Conservation (phyloP, 2,329 filamentous ascomycete genomes). For the Metarhizium sp. region DNA sequence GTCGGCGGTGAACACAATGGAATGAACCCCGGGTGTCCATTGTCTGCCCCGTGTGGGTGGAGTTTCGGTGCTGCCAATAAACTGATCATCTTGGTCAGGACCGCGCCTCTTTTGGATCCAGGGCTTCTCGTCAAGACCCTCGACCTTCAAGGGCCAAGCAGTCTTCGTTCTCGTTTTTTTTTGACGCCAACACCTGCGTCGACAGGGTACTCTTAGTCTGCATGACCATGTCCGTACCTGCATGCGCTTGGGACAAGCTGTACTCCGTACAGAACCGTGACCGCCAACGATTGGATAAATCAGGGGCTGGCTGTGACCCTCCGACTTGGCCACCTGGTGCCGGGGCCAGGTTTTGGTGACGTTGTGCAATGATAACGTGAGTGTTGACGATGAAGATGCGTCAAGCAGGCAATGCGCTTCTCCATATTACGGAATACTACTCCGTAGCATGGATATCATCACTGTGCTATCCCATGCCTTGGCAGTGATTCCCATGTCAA, state of each 20-base stretch:
- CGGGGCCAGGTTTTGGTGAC: background rate
- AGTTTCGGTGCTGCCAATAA: background rate
- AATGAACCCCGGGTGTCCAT: too few species aligned
- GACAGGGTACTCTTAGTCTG: background rate
- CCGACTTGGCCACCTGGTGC: background rate
- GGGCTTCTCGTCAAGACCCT: background rate
- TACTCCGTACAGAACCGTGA: background rate
- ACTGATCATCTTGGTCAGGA: background rate
- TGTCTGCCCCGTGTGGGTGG: background rate
- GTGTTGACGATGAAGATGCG: background rate
- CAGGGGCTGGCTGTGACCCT: background rate
- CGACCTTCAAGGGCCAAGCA: background rate
- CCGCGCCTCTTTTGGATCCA: background rate
- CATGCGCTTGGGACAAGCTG: background rate
- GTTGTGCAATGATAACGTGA: background rate
- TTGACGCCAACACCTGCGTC: background rate
- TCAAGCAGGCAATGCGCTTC: too few species aligned
- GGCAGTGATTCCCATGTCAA: too few species aligned
- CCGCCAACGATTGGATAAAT: background rate
- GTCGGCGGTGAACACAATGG: background rate
- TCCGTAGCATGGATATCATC: too few species aligned
- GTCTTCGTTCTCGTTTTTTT: background rate
- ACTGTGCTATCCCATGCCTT: too few species aligned
- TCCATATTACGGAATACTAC: too few species aligned
- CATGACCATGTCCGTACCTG: background rate